These are phyloP conservation scores for Pyrus hybrid DNA, from an alignment of 331 rosid genomes.

Conservation along the genomic window DNA sequence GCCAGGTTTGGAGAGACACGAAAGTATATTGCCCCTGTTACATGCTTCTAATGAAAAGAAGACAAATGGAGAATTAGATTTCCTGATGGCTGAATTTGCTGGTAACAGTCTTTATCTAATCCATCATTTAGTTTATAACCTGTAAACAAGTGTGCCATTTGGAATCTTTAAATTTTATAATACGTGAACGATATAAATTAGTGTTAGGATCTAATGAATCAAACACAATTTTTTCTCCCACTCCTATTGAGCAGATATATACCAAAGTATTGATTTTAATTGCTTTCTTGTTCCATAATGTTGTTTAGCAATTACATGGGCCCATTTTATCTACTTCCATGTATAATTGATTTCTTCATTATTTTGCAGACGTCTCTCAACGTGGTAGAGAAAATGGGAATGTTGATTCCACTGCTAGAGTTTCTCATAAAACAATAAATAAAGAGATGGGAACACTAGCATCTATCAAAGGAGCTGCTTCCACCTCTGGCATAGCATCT, in stretches of 20 bases:
- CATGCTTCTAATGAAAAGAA: slow-evolving; percentile 87
- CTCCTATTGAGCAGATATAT: background rate
- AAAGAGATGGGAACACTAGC: slow-evolving; percentile 63
- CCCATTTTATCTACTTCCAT: too few relatives aligned
- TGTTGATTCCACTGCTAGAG: slow-evolving; percentile 63
- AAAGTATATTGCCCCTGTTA: slow-evolving; percentile 85
- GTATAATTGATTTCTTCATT: slow-evolving; percentile 17
- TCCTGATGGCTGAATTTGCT: slow-evolving; percentile 95
- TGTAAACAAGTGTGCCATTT: background rate
- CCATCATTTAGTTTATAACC: background rate
- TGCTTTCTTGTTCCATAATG: background rate
- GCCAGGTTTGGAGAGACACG: slow-evolving; percentile 93
- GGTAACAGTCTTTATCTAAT: slow-evolving; percentile 38
- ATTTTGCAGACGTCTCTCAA: slow-evolving; percentile 80
- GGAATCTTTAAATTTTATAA: background rate
- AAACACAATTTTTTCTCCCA: background rate
- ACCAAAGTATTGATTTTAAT: background rate
- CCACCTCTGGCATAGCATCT: slow-evolving; percentile 84
- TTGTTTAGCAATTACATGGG: background rate
- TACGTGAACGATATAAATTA: too few relatives aligned
- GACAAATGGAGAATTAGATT: slow-evolving; percentile 87
- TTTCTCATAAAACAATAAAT: slow-evolving; percentile 49
- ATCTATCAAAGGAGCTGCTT: slow-evolving; percentile 73
- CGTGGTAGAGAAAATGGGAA: slow-evolving; percentile 92
- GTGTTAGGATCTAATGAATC: background rate